Conservation (phyloP, 2,329 filamentous ascomycete species). For the Elsinoe necatrix region DNA sequence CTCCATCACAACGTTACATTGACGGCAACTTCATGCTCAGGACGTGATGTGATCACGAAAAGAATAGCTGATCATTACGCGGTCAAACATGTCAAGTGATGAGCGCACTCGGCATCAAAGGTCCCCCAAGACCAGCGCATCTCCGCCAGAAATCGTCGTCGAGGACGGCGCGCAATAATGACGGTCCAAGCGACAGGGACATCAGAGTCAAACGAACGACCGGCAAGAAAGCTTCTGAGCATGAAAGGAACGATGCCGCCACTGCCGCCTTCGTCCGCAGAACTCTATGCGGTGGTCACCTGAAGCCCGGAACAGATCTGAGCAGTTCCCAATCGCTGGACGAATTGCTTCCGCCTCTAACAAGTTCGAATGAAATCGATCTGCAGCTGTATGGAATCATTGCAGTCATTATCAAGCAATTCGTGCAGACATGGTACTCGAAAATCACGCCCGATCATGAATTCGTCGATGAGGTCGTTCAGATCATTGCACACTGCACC, state of each 20-base stretch:
- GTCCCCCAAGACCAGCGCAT: constrained; percentile 2
- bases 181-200: constrained; percentile 9
- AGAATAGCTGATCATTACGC: not conserved
- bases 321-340: constrained; percentile 62
- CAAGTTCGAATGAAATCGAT: constrained; percentile 89
- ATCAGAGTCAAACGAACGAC: not conserved
- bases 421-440: constrained; percentile 85
- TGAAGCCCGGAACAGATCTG: constrained; percentile 34
- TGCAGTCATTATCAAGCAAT: constrained; percentile 80
- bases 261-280: constrained; percentile 74
- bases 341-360: constrained; percentile 78
- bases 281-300: constrained; percentile 65
- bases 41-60: not conserved
- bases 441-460: constrained; percentile 85
- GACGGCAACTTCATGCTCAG: not conserved
- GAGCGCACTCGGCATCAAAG: constrained; percentile 11
- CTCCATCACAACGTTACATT: not conserved
- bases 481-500: constrained; percentile 87
- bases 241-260: constrained; percentile 51
- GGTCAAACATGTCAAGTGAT: constrained; percentile 5
- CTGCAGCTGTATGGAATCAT: constrained; percentile 87
- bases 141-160: constrained; percentile 12
- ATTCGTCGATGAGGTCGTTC: constrained; percentile 80
- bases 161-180: not conserved
- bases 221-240: constrained; percentile 32